A percentile compares a stretch with the other conserved stretches of the same genome.
These are phyloP conservation scores for Cercospora zeina DNA, from an alignment of 2,329 filamentous ascomycete genomes.

Conservation along the genomic window DNA sequence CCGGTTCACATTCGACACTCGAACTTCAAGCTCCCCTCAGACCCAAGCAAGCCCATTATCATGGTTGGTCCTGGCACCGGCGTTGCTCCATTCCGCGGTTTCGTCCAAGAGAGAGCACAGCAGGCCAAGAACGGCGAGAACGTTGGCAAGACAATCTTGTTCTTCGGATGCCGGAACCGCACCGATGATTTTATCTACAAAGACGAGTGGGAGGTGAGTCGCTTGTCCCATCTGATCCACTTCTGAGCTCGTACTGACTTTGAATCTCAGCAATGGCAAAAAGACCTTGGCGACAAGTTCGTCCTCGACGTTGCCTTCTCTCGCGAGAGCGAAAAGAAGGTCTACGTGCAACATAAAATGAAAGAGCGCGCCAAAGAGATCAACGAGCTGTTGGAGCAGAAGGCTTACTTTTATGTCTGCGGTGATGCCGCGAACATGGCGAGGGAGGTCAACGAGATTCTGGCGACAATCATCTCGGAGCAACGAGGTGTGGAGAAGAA, in stretches of 20 bases:
- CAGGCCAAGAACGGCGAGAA: slow-evolving; percentile 76
- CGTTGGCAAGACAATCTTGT: slow-evolving; percentile 84
- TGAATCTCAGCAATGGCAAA: slow-evolving; percentile 69
- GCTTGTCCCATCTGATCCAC: neutral
- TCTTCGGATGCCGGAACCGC: slow-evolving; percentile 89
- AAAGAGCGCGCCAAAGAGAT: slow-evolving; percentile 80
- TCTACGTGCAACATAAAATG: slow-evolving; percentile 94
- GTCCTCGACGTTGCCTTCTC: slow-evolving; percentile 93
- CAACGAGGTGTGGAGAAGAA: slow-evolving; percentile 77
- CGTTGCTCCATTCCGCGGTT: slow-evolving; percentile 92
- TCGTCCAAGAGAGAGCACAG: slow-evolving; percentile 88
- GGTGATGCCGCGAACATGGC: slow-evolving; percentile 89
- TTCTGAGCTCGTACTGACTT: slow-evolving; percentile 18
- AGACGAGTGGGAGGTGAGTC: slow-evolving; percentile 84
- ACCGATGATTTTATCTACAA: slow-evolving; percentile 92
- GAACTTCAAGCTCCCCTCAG: slow-evolving; percentile 98
- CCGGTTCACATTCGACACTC: slow-evolving; percentile 96
- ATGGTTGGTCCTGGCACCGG: slow-evolving; percentile 96
- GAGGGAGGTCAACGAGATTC: slow-evolving; percentile 61
- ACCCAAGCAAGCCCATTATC: slow-evolving; percentile 89
- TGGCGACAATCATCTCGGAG: slow-evolving; percentile 82
- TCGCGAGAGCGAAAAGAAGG: slow-evolving; percentile 80
- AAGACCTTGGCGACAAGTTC: slow-evolving; percentile 82
- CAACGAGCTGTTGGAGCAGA: slow-evolving; percentile 81
- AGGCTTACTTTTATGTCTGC: slow-evolving; percentile 95